Evolutionary conservation across 2,329 filamentous ascomycete species (phyloP).

Genomic region (Mycosphaerella sp.): DNA sequence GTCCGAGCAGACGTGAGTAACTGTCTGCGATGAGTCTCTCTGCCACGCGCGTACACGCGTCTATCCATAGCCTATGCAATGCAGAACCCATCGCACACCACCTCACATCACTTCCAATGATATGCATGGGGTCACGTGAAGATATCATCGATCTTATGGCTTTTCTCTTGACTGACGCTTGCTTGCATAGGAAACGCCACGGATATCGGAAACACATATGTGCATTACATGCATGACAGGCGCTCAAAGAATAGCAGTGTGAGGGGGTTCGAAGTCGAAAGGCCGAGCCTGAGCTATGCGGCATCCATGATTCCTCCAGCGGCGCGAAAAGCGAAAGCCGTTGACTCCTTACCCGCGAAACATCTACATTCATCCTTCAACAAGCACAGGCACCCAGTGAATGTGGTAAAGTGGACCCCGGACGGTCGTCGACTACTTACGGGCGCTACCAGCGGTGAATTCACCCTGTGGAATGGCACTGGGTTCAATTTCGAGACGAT

Average conservation of each 20-base stretch:
- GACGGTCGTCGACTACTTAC: constrained; percentile 88
- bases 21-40: not conserved
- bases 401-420: constrained; percentile 95
- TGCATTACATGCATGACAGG: constrained; percentile 81
- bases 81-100: not conserved
- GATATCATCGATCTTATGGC: not conserved
- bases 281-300: constrained; percentile 83
- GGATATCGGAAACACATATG: constrained; percentile 33
- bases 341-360: constrained; percentile 85
- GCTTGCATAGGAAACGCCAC: constrained; percentile 28
- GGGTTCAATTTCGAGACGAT: constrained; percentile 99
- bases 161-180: constrained; percentile 7
- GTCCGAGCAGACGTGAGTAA: constrained; percentile 24
- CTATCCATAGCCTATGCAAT: not conserved
- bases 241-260: constrained; percentile 67
- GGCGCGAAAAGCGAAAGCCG: constrained; percentile 65
- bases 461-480: constrained; percentile 97
- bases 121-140: not conserved
- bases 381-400: constrained; percentile 96
- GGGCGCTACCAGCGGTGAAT: constrained; percentile 92
- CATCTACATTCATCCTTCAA: constrained; percentile 97
- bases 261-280: constrained; percentile 67
- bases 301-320: constrained; percentile 86
- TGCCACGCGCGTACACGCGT: not conserved
- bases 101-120: not conserved